Evolutionary conservation across 768 basidiomycete species (phyloP).

Genomic region (Mycena leptocephala): DNA sequence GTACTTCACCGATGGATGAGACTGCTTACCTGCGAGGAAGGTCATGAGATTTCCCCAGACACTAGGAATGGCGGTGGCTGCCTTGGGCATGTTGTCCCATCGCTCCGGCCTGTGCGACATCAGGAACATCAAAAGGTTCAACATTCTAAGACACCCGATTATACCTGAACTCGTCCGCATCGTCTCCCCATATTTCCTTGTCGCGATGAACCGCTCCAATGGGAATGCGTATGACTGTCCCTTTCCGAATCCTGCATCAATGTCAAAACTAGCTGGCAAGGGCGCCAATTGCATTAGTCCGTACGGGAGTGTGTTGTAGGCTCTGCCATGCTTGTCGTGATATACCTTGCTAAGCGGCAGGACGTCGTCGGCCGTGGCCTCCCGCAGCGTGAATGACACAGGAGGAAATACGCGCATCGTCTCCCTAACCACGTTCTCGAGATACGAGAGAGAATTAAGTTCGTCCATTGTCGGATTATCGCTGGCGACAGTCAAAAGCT

Average conservation of each 20-base stretch:
- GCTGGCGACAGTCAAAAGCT: not conserved
- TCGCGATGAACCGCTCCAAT: not conserved
- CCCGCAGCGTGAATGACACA: not conserved
- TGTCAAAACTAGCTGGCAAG: not conserved
- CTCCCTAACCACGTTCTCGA: not conserved
- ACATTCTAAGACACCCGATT: too few species aligned
- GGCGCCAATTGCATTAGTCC: not conserved
- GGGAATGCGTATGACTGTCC: not conserved
- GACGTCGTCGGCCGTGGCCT: not conserved
- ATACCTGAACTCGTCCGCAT: not conserved
- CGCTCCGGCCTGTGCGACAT: not conserved
- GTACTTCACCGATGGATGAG: not conserved
- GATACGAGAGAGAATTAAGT: too few species aligned
- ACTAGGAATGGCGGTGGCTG: not conserved
- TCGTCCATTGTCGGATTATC: too few species aligned
- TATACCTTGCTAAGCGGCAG: not conserved
- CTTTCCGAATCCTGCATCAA: not conserved
- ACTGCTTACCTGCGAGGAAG: not conserved
- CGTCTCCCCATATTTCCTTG: not conserved
- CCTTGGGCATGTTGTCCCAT: not conserved
- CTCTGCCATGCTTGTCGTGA: not conserved
- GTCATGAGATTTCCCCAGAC: not conserved
- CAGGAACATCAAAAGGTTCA: too few species aligned
- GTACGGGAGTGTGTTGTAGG: not conserved
- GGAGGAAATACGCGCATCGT: not conserved